Conservation (phyloP, 345 rosid genomes). For the Eucalyptus camaldulensis region DNA sequence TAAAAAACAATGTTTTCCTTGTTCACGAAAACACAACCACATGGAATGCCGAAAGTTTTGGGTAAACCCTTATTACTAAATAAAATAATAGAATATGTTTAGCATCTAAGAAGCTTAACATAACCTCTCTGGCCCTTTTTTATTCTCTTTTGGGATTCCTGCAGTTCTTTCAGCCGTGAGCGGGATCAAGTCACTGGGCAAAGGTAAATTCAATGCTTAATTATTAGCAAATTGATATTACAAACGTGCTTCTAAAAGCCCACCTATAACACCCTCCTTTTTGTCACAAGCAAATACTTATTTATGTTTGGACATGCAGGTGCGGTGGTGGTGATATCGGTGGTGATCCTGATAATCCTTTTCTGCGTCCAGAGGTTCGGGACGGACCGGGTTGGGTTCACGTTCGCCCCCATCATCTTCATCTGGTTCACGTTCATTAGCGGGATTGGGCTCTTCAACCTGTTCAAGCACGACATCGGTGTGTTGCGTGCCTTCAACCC, state of each 20-base stretch:
- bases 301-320: conserved; percentile 11
- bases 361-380: conserved; percentile 51
- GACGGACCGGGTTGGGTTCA: conserved; percentile 55
- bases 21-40: background rate
- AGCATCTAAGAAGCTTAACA: background rate
- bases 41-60: background rate
- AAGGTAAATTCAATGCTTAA: conserved; percentile 12
- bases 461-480: conserved; percentile 34
- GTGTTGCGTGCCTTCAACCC: conserved; percentile 69
- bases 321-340: conserved; percentile 52
- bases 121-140: background rate
- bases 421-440: conserved; percentile 41
- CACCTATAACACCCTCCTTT: background rate
- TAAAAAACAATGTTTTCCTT: background rate
- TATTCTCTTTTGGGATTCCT: background rate
- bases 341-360: conserved; percentile 36
- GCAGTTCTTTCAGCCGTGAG: conserved; percentile 72
- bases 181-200: conserved; percentile 49
- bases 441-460: conserved; percentile 55
- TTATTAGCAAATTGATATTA: background rate
- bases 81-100: background rate
- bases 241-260: background rate
- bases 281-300: background rate
- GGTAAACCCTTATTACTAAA: background rate
- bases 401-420: conserved; percentile 53